Conservation (phyloP, 2,329 filamentous ascomycete genomes). For the Macrophomina pseudophaseolina region DNA sequence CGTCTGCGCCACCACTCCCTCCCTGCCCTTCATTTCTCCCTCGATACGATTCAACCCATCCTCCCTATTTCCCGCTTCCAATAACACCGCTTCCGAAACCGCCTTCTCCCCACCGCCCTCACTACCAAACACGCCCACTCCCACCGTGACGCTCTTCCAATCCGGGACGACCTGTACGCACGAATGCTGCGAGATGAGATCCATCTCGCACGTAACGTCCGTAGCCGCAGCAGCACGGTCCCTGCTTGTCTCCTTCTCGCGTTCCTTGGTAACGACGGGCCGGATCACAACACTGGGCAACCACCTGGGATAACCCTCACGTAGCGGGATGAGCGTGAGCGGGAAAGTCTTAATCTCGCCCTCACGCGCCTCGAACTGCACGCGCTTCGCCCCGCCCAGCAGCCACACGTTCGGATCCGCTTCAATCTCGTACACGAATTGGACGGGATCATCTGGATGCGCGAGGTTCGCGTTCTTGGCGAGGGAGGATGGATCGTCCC, state of each 20-base stretch:
- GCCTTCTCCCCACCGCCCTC: neutral
- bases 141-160: conserved; percentile 66
- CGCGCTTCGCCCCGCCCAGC: conserved; percentile 78
- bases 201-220: conserved; percentile 70
- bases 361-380: conserved; percentile 69
- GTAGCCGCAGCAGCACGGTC: conserved; percentile 30
- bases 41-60: neutral
- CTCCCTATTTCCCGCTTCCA: conserved; percentile 17
- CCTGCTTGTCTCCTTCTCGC: conserved; percentile 30
- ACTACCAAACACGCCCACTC: conserved; percentile 18
- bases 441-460: conserved; percentile 56
- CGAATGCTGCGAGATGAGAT: conserved; percentile 79
- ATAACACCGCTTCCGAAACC: conserved; percentile 13
- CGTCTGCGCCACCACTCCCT: neutral
- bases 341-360: conserved; percentile 61
- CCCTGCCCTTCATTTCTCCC: neutral
- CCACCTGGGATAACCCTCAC: conserved; percentile 66
- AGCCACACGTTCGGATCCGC: conserved; percentile 80
- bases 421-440: conserved; percentile 84
- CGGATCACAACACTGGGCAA: conserved; percentile 53
- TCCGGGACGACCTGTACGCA: conserved; percentile 76
- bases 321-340: conserved; percentile 77
- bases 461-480: conserved; percentile 36
- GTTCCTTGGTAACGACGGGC: conserved; percentile 26
- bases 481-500: conserved; percentile 46